phyloP scores from a whole-genome alignment of 345 rosid genomes.

The Camelina laxa region DNA sequence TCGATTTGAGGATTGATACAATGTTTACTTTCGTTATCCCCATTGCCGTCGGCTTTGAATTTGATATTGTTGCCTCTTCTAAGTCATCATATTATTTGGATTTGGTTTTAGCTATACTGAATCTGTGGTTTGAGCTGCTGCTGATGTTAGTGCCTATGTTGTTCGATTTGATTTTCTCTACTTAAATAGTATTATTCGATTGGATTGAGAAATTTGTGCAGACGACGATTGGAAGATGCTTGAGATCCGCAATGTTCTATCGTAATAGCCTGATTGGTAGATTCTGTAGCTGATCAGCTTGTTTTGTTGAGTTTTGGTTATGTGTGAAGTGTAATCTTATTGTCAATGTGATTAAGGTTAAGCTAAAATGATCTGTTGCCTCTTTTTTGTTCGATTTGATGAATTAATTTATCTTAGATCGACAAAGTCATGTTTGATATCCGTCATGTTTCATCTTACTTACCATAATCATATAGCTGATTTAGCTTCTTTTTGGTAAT shows the following conservation, averaged over 20 bases:
- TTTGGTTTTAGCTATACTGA: no score
- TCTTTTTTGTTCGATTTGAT: neutral
- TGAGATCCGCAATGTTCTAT: neutral
- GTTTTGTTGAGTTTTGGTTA: slow-evolving; percentile 5
- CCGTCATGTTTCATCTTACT: neutral
- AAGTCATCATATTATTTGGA: neutral
- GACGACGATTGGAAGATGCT: neutral
- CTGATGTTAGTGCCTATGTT: neutral
- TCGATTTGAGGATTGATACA: neutral
- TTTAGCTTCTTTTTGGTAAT: slow-evolving; percentile 9
- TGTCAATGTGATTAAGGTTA: neutral
- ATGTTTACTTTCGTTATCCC: neutral
- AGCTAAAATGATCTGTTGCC: neutral
- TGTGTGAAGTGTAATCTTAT: neutral
- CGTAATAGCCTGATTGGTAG: neutral
- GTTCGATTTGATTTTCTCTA: slow-evolving; percentile 15
- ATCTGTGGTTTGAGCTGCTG: neutral
- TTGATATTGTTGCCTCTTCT: slow-evolving; percentile 2
- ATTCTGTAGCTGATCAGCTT: slow-evolving; percentile 7
- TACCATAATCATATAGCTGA: neutral
- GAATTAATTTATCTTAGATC: neutral
- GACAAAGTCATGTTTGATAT: neutral
- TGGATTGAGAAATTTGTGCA: neutral
- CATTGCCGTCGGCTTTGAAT: slow-evolving; percentile 8
- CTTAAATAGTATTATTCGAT: neutral